A percentile compares a stretch with the other conserved stretches of the same genome.
Conservation (phyloP, 2,329 filamentous ascomycete genomes). For the Penicillium thymicola region DNA sequence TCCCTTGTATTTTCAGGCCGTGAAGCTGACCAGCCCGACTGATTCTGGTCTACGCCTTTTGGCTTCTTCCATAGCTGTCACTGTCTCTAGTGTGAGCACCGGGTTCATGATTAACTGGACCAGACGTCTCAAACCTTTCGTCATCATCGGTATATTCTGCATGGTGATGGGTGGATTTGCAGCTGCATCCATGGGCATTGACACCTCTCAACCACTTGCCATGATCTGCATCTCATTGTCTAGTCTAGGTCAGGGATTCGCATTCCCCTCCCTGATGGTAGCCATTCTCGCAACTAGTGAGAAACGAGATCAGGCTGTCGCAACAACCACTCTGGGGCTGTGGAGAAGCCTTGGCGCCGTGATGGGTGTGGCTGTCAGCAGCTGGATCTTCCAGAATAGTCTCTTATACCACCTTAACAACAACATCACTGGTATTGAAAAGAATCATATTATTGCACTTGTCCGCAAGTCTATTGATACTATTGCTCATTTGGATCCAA, state of each 20-base stretch:
- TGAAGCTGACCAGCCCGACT: constrained; percentile 67
- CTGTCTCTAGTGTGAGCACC: constrained; percentile 54
- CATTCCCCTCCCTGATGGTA: constrained; percentile 64
- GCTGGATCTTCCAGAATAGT: constrained; percentile 70
- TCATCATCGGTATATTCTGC: constrained; percentile 50
- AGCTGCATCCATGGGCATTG: constrained; percentile 51
- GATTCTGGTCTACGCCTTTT: constrained; percentile 70
- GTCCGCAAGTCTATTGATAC: constrained; percentile 52
- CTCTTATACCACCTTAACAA: constrained; percentile 58
- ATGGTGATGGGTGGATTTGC: constrained; percentile 52
- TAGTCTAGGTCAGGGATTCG: constrained; percentile 60
- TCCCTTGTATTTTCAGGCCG: constrained; percentile 73
- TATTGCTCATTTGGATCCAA: constrained; percentile 45
- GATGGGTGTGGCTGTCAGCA: constrained; percentile 68
- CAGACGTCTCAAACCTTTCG: constrained; percentile 58
- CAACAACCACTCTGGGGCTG: constrained; percentile 66
- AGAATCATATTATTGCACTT: constrained; percentile 50
- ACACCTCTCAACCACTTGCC: constrained; percentile 53
- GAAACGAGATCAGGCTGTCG: constrained; percentile 64
- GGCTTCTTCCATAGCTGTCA: constrained; percentile 58
- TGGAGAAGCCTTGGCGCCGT: constrained; percentile 71
- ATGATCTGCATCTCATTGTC: constrained; percentile 57
- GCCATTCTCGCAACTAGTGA: constrained; percentile 58
- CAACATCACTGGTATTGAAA: constrained; percentile 59
- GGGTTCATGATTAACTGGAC: constrained; percentile 63